These are phyloP conservation scores for Schwanniomyces pseudopolymorphus DNA, from an alignment of 805 yeast species.

Conservation along the genomic window DNA sequence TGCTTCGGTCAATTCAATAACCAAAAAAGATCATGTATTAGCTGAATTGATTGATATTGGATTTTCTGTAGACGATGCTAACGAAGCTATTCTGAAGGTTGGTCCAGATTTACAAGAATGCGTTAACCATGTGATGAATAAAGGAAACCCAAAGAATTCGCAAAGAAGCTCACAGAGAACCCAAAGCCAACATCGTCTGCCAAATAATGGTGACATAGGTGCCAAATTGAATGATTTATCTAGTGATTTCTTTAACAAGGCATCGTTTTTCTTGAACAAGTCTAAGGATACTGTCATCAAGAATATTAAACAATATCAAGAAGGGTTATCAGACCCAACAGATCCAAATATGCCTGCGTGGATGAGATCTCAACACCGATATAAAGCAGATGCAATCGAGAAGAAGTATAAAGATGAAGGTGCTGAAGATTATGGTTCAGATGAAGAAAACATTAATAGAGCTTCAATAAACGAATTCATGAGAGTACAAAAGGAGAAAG, in stretches of 20 bases:
- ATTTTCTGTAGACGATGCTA: conserved; percentile 60
- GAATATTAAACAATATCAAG: conserved; percentile 59
- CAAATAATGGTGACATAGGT: conserved; percentile 20
- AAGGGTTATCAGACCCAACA: conserved; percentile 2
- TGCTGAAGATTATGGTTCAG: conserved; percentile 46
- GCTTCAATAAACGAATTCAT: conserved; percentile 42
- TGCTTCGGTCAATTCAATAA: conserved; percentile 3
- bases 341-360: conserved; percentile 53
- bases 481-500: conserved; percentile 34
- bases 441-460: conserved; percentile 45
- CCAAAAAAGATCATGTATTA: conserved; percentile 46
- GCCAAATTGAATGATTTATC: conserved; percentile 53
- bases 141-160: conserved; percentile 43
- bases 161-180: not conserved
- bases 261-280: conserved; percentile 55
- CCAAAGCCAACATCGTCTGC: conserved; percentile 2
- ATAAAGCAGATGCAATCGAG: conserved; percentile 42
- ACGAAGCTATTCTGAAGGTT: conserved; percentile 55
- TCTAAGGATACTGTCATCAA: conserved; percentile 61
- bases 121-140: conserved; percentile 62
- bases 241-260: conserved; percentile 55
- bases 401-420: conserved; percentile 30
- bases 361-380: conserved; percentile 62
- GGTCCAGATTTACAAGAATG: conserved; percentile 66
- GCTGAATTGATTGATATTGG: conserved; percentile 83